These are phyloP conservation scores for Euclidium syriacum DNA, from an alignment of 345 rosid species.

Conservation along the genomic window DNA sequence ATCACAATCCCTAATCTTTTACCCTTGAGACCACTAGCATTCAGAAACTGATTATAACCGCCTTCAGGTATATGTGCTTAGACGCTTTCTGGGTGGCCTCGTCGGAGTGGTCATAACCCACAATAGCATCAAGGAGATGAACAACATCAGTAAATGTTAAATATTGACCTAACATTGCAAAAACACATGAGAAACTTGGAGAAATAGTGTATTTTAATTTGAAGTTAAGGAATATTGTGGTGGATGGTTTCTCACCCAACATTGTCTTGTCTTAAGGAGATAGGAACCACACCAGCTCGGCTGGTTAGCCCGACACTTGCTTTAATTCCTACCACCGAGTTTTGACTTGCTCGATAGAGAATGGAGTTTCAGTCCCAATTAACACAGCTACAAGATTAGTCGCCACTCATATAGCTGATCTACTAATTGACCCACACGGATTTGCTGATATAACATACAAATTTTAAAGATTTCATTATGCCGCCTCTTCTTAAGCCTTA, in stretches of 20 bases:
- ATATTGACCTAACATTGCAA: conserved; percentile 33
- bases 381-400: no score
- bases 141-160: conserved; percentile 48
- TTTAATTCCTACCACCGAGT: no score
- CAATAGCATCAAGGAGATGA: conserved; percentile 46
- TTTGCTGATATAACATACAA: conserved; percentile 51
- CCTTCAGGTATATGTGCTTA: conserved; percentile 37
- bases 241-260: conserved; percentile 38
- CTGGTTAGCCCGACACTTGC: conserved; percentile 67
- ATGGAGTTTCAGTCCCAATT: conserved; percentile 87
- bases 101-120: conserved; percentile 37
- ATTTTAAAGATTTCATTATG: conserved; percentile 23
- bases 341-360: conserved; percentile 45
- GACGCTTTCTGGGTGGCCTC: conserved; percentile 37
- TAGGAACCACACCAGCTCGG: conserved; percentile 48
- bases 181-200: no score
- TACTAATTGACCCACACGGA: conserved; percentile 75
- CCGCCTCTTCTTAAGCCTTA: no score
- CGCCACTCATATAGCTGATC: conserved; percentile 68
- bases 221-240: conserved; percentile 8
- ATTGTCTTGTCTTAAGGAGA: conserved; percentile 49
- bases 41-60: conserved; percentile 46
- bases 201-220: background rate
- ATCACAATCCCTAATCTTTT: conserved; percentile 45
- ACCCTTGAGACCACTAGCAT: conserved; percentile 32